These are phyloP conservation scores for Sanghuangporus sanghuang DNA, from an alignment of 1,284 basidiomycete species.

Conservation along the genomic window DNA sequence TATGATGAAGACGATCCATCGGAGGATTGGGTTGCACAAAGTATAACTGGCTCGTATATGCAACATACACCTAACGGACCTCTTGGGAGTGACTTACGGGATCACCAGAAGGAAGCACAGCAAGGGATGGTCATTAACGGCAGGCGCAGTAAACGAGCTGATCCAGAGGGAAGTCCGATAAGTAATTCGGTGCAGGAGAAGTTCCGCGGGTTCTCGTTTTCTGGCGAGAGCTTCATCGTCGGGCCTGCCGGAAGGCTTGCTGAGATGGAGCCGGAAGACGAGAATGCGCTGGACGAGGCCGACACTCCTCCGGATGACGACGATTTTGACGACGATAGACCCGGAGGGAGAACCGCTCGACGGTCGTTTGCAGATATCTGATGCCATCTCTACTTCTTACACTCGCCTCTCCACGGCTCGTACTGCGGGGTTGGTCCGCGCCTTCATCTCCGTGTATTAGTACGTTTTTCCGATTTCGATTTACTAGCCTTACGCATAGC, in stretches of 20 bases:
- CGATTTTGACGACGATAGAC: conserved; percentile 34
- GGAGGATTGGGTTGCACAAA: conserved; percentile 58
- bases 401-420: not conserved
- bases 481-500: not conserved
- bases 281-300: conserved; percentile 34
- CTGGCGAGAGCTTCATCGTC: conserved; percentile 63
- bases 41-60: conserved; percentile 32
- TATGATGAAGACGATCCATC: conserved; percentile 73
- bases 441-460: not conserved
- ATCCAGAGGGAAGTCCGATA: conserved; percentile 57
- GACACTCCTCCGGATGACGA: conserved; percentile 51
- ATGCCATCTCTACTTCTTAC: conserved; percentile 6
- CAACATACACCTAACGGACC: conserved; percentile 68
- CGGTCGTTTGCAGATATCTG: conserved; percentile 22
- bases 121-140: conserved; percentile 9
- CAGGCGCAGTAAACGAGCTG: conserved; percentile 30
- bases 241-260: conserved; percentile 36
- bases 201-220: conserved; percentile 89
- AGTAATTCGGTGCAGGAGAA: conserved; percentile 92
- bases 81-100: conserved; percentile 51
- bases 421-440: not conserved
- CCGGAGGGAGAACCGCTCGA: not conserved
- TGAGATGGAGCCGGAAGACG: conserved; percentile 38
- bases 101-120: not conserved
- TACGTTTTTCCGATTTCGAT: not conserved